Base-by-base conservation (phyloP, 2,329 filamentous ascomycete species). In the Neofusicoccum umdonicola region DNA sequence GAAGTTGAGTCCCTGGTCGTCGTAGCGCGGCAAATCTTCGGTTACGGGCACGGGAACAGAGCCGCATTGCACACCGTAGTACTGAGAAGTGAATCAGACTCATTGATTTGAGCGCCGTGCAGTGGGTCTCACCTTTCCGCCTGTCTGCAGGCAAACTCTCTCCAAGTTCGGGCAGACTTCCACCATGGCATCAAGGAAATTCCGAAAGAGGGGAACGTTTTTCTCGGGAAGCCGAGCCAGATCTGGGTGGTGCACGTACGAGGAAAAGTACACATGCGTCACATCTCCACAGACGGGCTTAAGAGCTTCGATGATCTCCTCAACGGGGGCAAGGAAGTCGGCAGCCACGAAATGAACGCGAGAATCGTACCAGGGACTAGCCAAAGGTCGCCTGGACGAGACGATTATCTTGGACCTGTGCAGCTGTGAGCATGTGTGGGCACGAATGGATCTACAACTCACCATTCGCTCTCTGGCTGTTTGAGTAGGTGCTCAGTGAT, bases 221-320 rank as follows among this genome's bases (percentile, higher is more conserved):
- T 65, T 64, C 1, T 68, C 68, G 6, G 66, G 68, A 3, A 77
- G 66, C 12, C 68, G 34, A 8, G 12, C 66, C 52, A 76, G 74
- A 51, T 74, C 69, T 48, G 74, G 69, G n/a, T 58, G 66, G 54
- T 77, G 74, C 1, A 74, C 70, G 52, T 77, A 76, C 0, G 75
- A 76, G 1, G 72, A 67, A 63, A 75, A 77, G 65, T 69, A 77
- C 1, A 73, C 71, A 52, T 77, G 74, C 0, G 75, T 76, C 3
- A 77, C 72, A 15, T 69, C 66, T 1, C 51, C 57, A 42, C 73
- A 77, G 35, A 67, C 41, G 0, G 62, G 17, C 27, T 47, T 57
- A 54, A 77, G 62, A 12, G 27, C 41, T 3, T 15, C 35, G 15
- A n/a, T 2, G 7, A 62, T 47, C 1, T 47, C 44, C 6, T 62